Conservation (phyloP, 805 yeast genomes). For the Yamadazyma kitorensis region DNA sequence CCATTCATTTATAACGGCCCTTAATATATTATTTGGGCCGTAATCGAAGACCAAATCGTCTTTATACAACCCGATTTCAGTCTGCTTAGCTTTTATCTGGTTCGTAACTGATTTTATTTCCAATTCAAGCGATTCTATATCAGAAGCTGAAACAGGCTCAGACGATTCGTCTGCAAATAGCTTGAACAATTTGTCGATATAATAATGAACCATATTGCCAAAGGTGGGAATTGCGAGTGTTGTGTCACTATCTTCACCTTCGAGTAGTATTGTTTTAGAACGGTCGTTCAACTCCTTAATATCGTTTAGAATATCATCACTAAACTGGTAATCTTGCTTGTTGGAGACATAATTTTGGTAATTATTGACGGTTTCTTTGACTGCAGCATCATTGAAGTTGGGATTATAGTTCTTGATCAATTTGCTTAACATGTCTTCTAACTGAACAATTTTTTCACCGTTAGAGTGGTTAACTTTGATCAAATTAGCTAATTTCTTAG, state of each 20-base stretch:
- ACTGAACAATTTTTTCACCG: conserved; percentile 16
- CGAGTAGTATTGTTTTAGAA: conserved; percentile 7
- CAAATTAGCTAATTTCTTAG: not conserved
- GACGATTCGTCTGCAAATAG: conserved; percentile 6
- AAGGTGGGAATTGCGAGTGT: conserved; percentile 17
- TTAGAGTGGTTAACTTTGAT: not conserved
- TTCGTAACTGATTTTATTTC: conserved; percentile 1
- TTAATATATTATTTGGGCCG: conserved; percentile 65
- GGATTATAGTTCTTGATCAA: conserved; percentile 68
- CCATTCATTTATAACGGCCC: conserved; percentile 53
- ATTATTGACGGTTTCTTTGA: conserved; percentile 62
- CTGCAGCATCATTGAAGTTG: conserved; percentile 84
- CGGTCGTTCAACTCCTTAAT: conserved; percentile 7
- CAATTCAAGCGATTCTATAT: conserved; percentile 1
- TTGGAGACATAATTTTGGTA: conserved; percentile 50
- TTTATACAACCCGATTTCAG: conserved; percentile 13
- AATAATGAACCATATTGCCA: conserved; percentile 23
- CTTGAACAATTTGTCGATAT: conserved; percentile 14
- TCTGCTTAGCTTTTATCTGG: conserved; percentile 1
- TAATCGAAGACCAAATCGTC: conserved; percentile 29
- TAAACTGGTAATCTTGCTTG: conserved; percentile 15
- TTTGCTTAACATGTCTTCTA: conserved; percentile 48
- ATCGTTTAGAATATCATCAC: conserved; percentile 1
- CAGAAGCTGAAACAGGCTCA: conserved; percentile 1
- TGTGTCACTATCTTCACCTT: not conserved